Base-by-base conservation (phyloP, 495 filamentous ascomycete genomes). In the Daldinia childiae region DNA sequence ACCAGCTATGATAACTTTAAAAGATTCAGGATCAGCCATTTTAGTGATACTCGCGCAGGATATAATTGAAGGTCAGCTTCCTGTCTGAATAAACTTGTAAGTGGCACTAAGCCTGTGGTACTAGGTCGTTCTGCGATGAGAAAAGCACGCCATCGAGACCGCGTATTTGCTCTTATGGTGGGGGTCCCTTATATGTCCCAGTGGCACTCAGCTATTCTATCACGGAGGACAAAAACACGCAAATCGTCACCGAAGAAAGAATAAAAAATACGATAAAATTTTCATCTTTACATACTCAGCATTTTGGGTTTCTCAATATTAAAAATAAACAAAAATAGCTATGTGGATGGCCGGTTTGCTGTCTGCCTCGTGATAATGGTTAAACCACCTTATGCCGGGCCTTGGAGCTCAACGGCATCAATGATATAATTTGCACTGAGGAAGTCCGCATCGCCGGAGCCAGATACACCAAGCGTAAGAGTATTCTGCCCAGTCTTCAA, bases 351-450 rank as follows among this genome's bases (percentile, higher is more conserved):
- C 8, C 12, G 1, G 8, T 8, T 48, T 24, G 7, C 19, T 24
- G 19, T 9, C 8, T 5, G 19, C 7, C 1, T 30, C 14, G 7
- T 12, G 8, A 7, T 11, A 9, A 54, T n/a, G 6, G 50, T 27
- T n/a, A 4, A 38, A 38, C 8, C 24, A 65, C 7, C 21, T 62
- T 14, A 71, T 11, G 27, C 59, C 8, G 74, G 76, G 11, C 77
- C 77, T 34, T 79, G 76, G 14, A 87, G 73, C 62, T 88, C 84
- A 7, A 88, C 74, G 5, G 82, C 82, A 58, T 87, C 85, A 17
- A 87, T 81, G 50, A 88, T 82, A 75, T 88, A 82, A 62, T 89
- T 89, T 0, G 87, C 87, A 48, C 80, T 82, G 58, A 89, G 73
- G 69, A 81, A 89, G 0, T 72, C 66, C 11, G 79, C 77, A 9